Evolutionary conservation across 306 rosid species (phyloP), one percentile per base, ranked within the genome.

Genomic region (Quercus aquifolioides): DNA sequence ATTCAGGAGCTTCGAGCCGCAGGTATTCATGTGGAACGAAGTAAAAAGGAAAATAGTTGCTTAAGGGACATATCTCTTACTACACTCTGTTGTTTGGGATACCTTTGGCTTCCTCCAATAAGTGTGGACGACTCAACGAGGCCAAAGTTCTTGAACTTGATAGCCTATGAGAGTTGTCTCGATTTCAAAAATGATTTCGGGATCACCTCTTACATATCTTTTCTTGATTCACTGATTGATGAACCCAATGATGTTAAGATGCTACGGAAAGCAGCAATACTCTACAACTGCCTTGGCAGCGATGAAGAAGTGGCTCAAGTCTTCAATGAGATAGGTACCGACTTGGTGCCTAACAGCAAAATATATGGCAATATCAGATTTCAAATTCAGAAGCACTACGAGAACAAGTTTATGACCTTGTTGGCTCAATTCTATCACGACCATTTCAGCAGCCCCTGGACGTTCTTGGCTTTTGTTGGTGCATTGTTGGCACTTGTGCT

Each of bases 391-490:
- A 35, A 35, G 8, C 41, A 5, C 41, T 35, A 35, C 41, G 0
- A 35, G 41, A 35, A 35, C 8, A 0, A 0, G 0, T 35, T 5
- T 35, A 5, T 1, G 8, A 35, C 8, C 41, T 31, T 0, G 0
- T 11, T 84, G 15, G 79, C 83, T 25, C 54, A 67, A 5, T 25
- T 6, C 62, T 10, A 0, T 65, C 60, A 65, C 25, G 69, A 73
- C 4, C 79, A 79, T 72, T 85, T 88, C 49, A 79, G 78, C 62
- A 70, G 15, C 77, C 87, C 88, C 2, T 82, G 88, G 87, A 63
- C 73, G 55, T 78, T 18, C 21, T 68, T 10, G 78, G 2, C 76
- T 14, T 82, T 89, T 63, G 0, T 31, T 0, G 84, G 75, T 2
- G 82, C 76, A 5, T 5, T 59, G 0, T 30, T 35, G 19, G 81